phyloP scores from a whole-genome alignment of 257 asterid genomes.

The Misopates orontium region DNA sequence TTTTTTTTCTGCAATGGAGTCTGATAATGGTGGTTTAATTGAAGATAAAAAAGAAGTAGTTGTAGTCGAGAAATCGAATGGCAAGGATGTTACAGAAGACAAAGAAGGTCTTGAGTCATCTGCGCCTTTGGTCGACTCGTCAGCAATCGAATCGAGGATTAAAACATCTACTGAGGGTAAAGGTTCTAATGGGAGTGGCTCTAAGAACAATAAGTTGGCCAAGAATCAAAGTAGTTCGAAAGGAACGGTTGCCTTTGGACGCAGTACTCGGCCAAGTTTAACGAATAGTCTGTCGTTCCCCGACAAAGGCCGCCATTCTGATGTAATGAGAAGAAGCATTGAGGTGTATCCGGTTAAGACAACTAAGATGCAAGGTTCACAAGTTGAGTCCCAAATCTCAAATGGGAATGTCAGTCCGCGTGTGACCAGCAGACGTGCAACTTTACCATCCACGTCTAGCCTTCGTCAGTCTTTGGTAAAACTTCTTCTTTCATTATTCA shows the following conservation, averaged over 20 bases:
- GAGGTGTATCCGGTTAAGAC: conserved; percentile 45
- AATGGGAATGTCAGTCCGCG: conserved; percentile 35
- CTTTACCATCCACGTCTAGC: conserved; percentile 44
- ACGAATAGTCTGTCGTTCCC: conserved; percentile 70
- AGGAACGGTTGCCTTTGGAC: conserved; percentile 48
- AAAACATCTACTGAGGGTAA: conserved; percentile 30
- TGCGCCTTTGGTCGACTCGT: conserved; percentile 25
- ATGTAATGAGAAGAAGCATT: conserved; percentile 50
- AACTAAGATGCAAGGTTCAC: conserved; percentile 40
- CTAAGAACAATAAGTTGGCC: conserved; percentile 38
- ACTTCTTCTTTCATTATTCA: conserved; percentile 14
- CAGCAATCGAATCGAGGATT: conserved; percentile 33
- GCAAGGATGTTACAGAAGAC: conserved; percentile 27
- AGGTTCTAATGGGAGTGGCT: conserved; percentile 19
- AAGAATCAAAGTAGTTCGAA: conserved; percentile 42
- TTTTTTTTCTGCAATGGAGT: conserved; percentile 46
- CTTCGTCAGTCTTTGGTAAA: conserved; percentile 45
- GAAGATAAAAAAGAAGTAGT: conserved; percentile 52
- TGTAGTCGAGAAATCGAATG: conserved; percentile 26
- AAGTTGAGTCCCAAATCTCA: conserved; percentile 38
- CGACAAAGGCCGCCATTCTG: conserved; percentile 43
- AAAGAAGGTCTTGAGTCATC: conserved; percentile 34
- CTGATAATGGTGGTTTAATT: conserved; percentile 51
- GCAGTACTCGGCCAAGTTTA: conserved; percentile 43
- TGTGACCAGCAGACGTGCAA: conserved; percentile 30